A percentile compares a stretch with the other conserved stretches of the same genome.
Conservation (phyloP, 257 asterid species). For the Solanum megistacrolobum region DNA sequence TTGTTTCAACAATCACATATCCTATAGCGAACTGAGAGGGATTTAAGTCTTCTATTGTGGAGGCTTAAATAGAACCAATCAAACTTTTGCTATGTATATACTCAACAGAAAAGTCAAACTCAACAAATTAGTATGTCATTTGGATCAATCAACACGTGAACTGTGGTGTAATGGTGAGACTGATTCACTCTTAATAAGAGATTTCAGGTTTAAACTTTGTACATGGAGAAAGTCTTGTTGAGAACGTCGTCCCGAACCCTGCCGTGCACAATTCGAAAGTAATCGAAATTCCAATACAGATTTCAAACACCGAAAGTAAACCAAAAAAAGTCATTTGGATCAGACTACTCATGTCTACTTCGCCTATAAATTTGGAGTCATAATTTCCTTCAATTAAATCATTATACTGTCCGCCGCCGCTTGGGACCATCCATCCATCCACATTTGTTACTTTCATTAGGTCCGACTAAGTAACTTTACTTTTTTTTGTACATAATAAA, state of each 20-base stretch:
- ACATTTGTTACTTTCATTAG: background rate
- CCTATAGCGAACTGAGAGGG: background rate
- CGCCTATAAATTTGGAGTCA: background rate
- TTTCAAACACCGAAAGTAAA: rapidly evolving
- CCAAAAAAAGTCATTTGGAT: too few relatives aligned
- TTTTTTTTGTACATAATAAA: background rate
- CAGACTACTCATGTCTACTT: background rate
- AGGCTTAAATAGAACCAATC: background rate
- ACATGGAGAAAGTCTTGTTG: too few relatives aligned
- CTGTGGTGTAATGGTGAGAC: too few relatives aligned
- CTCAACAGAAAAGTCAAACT: background rate
- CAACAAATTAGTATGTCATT: background rate
- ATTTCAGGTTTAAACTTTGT: too few relatives aligned
- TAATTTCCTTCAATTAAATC: background rate
- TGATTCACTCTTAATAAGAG: background rate
- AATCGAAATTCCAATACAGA: too few relatives aligned
- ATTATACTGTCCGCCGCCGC: background rate
- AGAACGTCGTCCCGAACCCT: too few relatives aligned
- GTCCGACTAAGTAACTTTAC: background rate
- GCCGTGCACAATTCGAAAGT: rapidly evolving
- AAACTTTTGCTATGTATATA: background rate
- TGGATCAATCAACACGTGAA: background rate
- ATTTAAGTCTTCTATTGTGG: background rate
- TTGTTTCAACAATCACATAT: background rate
- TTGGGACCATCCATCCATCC: background rate